These are phyloP conservation scores for Nemania sp. DNA, from an alignment of 2,329 filamentous ascomycete species.

Conservation along the genomic window DNA sequence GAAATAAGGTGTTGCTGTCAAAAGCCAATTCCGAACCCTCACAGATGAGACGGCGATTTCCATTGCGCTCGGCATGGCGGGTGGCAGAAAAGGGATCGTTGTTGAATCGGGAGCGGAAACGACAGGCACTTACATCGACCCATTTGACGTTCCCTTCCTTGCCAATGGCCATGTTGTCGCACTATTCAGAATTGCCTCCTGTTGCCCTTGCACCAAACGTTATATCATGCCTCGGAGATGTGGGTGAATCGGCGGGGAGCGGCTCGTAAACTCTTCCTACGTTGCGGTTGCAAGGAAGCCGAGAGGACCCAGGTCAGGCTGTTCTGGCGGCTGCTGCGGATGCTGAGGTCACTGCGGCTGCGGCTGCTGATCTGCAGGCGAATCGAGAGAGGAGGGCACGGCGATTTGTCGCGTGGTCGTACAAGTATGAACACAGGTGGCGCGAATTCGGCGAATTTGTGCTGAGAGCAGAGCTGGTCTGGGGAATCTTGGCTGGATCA, in stretches of 20 bases:
- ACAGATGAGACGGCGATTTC: background rate
- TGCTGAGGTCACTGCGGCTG: too few species aligned
- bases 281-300: background rate
- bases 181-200: conserved; percentile 21
- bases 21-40: background rate
- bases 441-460: background rate
- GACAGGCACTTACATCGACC: conserved; percentile 57
- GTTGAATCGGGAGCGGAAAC: conserved; percentile 10
- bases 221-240: conserved; percentile 32
- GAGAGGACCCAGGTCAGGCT: background rate
- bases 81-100: background rate
- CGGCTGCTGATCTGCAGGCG: too few species aligned
- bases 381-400: background rate
- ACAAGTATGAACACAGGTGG: conserved; percentile 3
- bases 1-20: background rate
- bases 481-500: background rate
- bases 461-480: background rate
- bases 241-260: background rate
- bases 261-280: background rate
- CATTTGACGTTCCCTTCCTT: conserved; percentile 60
- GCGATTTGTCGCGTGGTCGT: background rate
- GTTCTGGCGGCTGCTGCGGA: too few species aligned
- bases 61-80: background rate
- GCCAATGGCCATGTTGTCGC: conserved; percentile 49
- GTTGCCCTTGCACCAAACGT: conserved; percentile 10